Base-by-base conservation (phyloP, 495 filamentous ascomycete species). In the Lentithecium fluviatile region DNA sequence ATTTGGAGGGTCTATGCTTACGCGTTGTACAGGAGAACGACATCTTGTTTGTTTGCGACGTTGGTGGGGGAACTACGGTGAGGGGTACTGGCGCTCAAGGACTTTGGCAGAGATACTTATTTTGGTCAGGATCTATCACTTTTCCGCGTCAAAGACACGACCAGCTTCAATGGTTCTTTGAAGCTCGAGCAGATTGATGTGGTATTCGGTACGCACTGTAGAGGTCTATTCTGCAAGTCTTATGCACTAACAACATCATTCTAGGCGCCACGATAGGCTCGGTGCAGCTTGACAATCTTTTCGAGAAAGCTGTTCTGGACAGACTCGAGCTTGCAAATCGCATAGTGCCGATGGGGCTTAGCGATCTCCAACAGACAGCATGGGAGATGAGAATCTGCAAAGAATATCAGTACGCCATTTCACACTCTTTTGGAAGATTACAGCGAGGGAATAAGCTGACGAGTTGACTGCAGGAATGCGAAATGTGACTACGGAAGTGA, bases 11-110 rank as follows among this genome's bases (percentile, higher is more conserved):
- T 23, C 17, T 6, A 50, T 50, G 21, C 47, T 50, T n/a, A 24
- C 29, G 29, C 29, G 17, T 19, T 21, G 21, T 5, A 21, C 52
- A 74, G 69, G 69, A 68, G 23, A 66, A 72, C 26, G 79, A 81
- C 61, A 71, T 76, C 7, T 64, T 82, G 8, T 60, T 83, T 19
- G 74, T 83, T 25, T 83, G 80, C 60, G 80, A 83, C 69, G 76
- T 78, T 45, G 80, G 80, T 1, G 80, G 80, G 51, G 80, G 80
- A 17, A 82, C 80, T 1, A 82, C 75, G 4, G 57, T 59, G 29
- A 38, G 56, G 7, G 15, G 2, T 46, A 7, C 15, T 46, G 40
- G 2, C 20, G 25, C 24, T 10, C 2, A 23, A n/a, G 2, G 29
- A n/a, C n/a, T n/a, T 12, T 7, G 12, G 26, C 7, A 1, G 17